Base-by-base conservation (phyloP, 805 yeast genomes). In the Vanderwaltozyma verrucispora region DNA sequence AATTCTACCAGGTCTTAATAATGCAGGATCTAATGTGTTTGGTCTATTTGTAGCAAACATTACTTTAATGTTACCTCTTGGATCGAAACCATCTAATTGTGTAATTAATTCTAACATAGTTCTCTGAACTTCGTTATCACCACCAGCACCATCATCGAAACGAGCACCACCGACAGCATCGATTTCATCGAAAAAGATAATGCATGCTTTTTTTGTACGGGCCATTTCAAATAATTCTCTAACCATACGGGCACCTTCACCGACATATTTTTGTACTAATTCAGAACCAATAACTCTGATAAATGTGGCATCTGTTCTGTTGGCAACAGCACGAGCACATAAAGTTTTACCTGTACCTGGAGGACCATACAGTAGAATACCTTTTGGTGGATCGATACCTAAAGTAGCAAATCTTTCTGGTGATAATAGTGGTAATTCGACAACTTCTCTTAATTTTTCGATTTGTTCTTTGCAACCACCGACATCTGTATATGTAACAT, bases 121-220 rank as follows among this genome's bases (percentile, higher is more conserved):
- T 69, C 98, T 77, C 67, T 92, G 98, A 38, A 92, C 98, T 67
- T 92, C 99, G 59, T 89, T 92, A 63, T 92, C 98, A 56, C 97
- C 97, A 51, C 96, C 97, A 10, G 97, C 97, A 54, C 97, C 97
- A 60, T 92, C 98, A 62, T 92, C 98, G 59, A 92, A 92, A 62
- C 99, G 80, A n/a, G 97, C 97, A 30, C 98, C 98, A 49, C 99
- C 99, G 61, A 92, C 86, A 28, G 99, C 98, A 67, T 92, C 99
- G 49, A 92, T 80, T 69, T 92, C 99, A 65, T 92, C 99, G 55
- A 92, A 92, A 65, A 92, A 92, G 40, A 92, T 89, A 56, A 92
- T 92, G 65, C 97, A 89, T 2, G 98, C 97, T 58, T 89, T 88
- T 64, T 92, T 92, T 27, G 97, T 83, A 60, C 98, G 80, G 2